Conservation (phyloP, 164 flowering plant genomes). For the Santalum album region DNA sequence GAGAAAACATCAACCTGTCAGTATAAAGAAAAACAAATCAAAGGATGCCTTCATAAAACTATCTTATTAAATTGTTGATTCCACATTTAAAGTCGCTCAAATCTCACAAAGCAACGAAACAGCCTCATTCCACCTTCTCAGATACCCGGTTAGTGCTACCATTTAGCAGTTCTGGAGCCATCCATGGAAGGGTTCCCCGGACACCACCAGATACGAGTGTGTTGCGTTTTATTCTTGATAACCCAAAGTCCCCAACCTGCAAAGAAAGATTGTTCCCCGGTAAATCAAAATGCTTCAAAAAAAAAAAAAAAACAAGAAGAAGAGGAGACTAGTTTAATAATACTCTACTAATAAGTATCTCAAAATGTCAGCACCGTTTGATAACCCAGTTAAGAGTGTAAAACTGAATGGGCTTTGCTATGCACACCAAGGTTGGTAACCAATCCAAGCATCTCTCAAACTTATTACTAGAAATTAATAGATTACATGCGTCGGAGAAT, state of each 20-base stretch:
- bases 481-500: too few species aligned
- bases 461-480: too few species aligned
- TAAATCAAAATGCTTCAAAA: background rate
- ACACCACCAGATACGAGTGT: constrained; percentile 91
- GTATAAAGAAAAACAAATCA: background rate
- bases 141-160: constrained; percentile 78
- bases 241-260: constrained; percentile 90
- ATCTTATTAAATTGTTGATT: background rate
- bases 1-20: constrained; percentile 86
- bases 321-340: background rate
- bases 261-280: background rate
- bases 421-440: too few species aligned
- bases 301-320: background rate
- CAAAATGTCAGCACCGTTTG: too few species aligned
- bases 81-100: background rate
- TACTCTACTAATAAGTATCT: background rate
- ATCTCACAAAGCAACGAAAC: background rate
- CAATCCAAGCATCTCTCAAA: too few species aligned
- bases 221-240: constrained; percentile 77
- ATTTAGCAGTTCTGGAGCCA: constrained; percentile 84
- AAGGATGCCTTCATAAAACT: too few species aligned
- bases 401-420: too few species aligned
- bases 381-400: too few species aligned
- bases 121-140: constrained; percentile 47
- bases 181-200: constrained; percentile 95